Percentiles rank a stretch among this genome's conserved stretches.
Conservation (phyloP, 179 eudicot species). For the Pouteria campechiana region DNA sequence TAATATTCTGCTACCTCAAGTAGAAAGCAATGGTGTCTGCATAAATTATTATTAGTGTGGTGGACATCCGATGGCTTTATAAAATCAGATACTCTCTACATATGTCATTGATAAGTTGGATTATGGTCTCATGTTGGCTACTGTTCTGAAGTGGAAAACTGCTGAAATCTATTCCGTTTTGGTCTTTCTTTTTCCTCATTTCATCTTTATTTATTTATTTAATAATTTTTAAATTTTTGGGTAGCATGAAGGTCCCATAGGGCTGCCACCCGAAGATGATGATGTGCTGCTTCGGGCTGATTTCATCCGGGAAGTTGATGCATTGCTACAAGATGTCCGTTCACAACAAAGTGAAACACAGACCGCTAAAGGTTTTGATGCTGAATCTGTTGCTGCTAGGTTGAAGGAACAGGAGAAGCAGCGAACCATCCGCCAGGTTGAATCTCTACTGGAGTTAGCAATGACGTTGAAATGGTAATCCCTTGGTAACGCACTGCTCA, state of each 20-base stretch:
- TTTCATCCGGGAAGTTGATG: conserved; percentile 75
- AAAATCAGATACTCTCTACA: too few relatives aligned
- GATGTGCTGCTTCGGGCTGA: conserved; percentile 73
- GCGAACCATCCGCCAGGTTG: conserved; percentile 52
- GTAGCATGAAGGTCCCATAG: conserved; percentile 82
- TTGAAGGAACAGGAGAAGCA: conserved; percentile 84
- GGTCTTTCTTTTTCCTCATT: too few relatives aligned
- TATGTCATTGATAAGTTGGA: too few relatives aligned
- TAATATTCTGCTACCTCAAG: too few relatives aligned
- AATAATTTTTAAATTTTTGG: neutral
- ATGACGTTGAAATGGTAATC: conserved; percentile 55
- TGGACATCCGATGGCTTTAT: too few relatives aligned
- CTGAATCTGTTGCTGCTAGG: conserved; percentile 73
- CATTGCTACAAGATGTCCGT: conserved; percentile 67
- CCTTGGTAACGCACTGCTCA: too few relatives aligned
- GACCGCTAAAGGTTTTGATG: conserved; percentile 41
- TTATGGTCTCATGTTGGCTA: too few relatives aligned
- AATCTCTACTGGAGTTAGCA: conserved; percentile 66
- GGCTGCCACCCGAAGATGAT: conserved; percentile 50
- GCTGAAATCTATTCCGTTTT: too few relatives aligned
- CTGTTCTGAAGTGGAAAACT: too few relatives aligned
- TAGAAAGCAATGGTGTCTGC: too few relatives aligned
- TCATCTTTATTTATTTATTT: too few relatives aligned
- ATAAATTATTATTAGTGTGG: too few relatives aligned
- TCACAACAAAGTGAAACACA: conserved; percentile 20